Evolutionary conservation across 768 basidiomycete genomes (phyloP), one percentile per base, ranked within the genome.

Genomic region (Suillus plorans): DNA sequence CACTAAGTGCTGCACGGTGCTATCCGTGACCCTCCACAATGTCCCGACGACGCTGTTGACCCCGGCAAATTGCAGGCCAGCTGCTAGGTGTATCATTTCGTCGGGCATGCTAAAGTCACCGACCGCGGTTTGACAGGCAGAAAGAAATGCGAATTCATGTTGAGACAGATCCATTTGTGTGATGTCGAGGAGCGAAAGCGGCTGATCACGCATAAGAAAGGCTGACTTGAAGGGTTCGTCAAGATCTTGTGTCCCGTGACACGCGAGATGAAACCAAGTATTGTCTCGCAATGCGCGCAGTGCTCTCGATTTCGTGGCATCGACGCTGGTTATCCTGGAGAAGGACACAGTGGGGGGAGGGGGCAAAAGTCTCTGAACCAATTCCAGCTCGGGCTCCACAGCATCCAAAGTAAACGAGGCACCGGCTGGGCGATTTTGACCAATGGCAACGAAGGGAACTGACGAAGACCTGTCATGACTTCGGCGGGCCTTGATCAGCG

Each of bases 211-310:
- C 61, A 62, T 62, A 2, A 55, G 50, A 45, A 65, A 55, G 53
- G 28, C 42, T 18, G 55, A 65, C 2, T 69, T 31, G 53, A 71
- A 68, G 6, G 71, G 70, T 20, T 67, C 61, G 5, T 9, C 22
- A 4, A 25, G 7, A 7, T 60, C 42, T 18, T 65, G 64, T 12
- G 16, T 49, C 3, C 65, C 69, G 52, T 73, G 71, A 34, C 71
- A 71, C 3, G 69, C 64, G 37, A 72, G 63, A 56, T 72, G 71
- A 13, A 67, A 58, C 69, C 67, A 71, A 1, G 41, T 16, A 45
- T 68, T 50, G 10, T 37, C 9, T 42, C 28, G 47, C 18, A 70
- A 22, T 20, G 49, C 8, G 20, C 42, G 4, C 3, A 61, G 20
- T 2, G 59, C 64, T 10, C 8, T 22, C 1, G 52, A 12, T 28